These are phyloP conservation scores for Penicillium sp. DNA, from an alignment of 2,329 filamentous ascomycete genomes.

Conservation along the genomic window DNA sequence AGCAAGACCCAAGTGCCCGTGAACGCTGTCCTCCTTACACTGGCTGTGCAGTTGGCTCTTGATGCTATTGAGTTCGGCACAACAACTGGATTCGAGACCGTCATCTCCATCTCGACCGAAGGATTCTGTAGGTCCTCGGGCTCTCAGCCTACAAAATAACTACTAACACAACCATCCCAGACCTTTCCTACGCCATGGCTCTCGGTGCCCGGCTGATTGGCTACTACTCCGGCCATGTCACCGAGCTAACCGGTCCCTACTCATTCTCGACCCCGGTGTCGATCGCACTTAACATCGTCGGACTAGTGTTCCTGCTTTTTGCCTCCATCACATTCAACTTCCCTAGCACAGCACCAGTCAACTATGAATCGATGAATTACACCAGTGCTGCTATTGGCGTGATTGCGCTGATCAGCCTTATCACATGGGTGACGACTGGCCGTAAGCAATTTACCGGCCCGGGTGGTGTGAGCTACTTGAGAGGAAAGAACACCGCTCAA, in stretches of 20 bases:
- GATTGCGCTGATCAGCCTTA: slow-evolving; percentile 48
- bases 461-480: slow-evolving; percentile 18
- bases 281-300: slow-evolving; percentile 47
- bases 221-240: slow-evolving; percentile 42
- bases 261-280: slow-evolving; percentile 44
- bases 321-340: slow-evolving; percentile 56
- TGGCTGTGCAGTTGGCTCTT: slow-evolving; percentile 49
- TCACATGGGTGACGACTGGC: slow-evolving; percentile 52
- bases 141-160: neutral
- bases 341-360: slow-evolving; percentile 50
- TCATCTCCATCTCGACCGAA: slow-evolving; percentile 54
- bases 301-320: slow-evolving; percentile 52
- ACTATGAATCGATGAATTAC: slow-evolving; percentile 55
- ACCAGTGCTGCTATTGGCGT: slow-evolving; percentile 54
- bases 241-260: slow-evolving; percentile 36
- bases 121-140: slow-evolving; percentile 48
- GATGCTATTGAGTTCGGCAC: slow-evolving; percentile 55
- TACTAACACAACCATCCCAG: slow-evolving; percentile 22
- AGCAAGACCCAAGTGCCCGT: slow-evolving; percentile 47
- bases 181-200: slow-evolving; percentile 56
- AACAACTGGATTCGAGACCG: slow-evolving; percentile 53
- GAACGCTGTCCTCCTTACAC: slow-evolving; percentile 47
- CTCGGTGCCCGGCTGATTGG: slow-evolving; percentile 50
- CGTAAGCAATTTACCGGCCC: slow-evolving; percentile 51
- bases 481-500: slow-evolving; percentile 6